Evolutionary conservation across 352 stramenopile species (phyloP).

Genomic region (Pythium brachiatum): DNA sequence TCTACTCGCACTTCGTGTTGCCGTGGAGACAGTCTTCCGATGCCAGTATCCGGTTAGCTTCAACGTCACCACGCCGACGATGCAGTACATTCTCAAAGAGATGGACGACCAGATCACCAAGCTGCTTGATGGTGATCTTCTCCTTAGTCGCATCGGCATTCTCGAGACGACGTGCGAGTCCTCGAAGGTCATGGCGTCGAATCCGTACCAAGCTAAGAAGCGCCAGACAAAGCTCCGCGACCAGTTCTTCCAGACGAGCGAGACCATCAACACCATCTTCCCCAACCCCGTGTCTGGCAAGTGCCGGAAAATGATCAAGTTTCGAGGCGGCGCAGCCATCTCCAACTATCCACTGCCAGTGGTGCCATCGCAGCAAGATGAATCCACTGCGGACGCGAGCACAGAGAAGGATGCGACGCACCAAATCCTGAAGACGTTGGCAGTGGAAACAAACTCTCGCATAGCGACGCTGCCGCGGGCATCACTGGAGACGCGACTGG

Average conservation of each 20-base stretch:
- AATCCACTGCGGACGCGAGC: not conserved
- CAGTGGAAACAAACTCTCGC: not conserved
- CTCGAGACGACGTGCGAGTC: slow-evolving; percentile 65
- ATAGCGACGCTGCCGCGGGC: slow-evolving; percentile 8
- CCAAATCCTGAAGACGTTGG: not conserved
- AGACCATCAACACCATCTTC: slow-evolving; percentile 54
- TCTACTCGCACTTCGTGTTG: slow-evolving; percentile 56
- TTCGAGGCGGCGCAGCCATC: slow-evolving; percentile 46
- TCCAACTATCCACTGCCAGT: slow-evolving; percentile 33
- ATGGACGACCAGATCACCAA: slow-evolving; percentile 45
- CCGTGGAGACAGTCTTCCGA: slow-evolving; percentile 59
- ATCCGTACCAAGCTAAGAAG: slow-evolving; percentile 39
- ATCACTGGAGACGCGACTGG: slow-evolving; percentile 26
- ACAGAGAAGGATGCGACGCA: not conserved
- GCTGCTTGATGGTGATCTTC: slow-evolving; percentile 49
- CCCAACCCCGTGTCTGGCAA: slow-evolving; percentile 45
- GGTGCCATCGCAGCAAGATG: not conserved
- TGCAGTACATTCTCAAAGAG: slow-evolving; percentile 41
- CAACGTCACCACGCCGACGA: slow-evolving; percentile 26
- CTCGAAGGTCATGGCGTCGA: slow-evolving; percentile 37
- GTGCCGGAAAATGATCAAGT: slow-evolving; percentile 51
- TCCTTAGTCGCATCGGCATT: slow-evolving; percentile 50
- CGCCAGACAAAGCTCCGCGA: slow-evolving; percentile 45
- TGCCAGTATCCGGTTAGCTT: slow-evolving; percentile 65
- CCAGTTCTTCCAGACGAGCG: slow-evolving; percentile 63